Base-by-base conservation (phyloP, 2,329 filamentous ascomycete genomes). In the Nemania abortiva region DNA sequence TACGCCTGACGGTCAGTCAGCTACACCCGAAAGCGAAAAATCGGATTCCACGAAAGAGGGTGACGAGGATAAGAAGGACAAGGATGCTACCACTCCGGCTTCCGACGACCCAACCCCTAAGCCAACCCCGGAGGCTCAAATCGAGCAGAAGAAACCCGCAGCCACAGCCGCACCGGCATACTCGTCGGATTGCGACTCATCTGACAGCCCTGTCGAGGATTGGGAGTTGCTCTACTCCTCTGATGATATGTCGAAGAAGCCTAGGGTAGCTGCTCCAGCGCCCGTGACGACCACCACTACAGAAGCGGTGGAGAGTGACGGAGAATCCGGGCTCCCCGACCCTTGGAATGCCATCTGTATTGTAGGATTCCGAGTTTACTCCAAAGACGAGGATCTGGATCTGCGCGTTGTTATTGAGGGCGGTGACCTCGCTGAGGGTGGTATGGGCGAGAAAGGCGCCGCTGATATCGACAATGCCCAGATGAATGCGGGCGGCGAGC, bases 171-270 rank as follows among this genome's bases (percentile, higher is more conserved):
- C 73, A 10, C 73, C 74, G 31, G 59, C 69, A 57, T 82, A 83
- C 66, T 82, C 83, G 0, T 86, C 85, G 0, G 85, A 85, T 6
- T 84, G 84, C 39, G 85, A 89, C 63, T 88, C 87, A 0, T 89
- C 87, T 0, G 88, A 89, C 53, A 88, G 86, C 6, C 88, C 88
- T 0, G 82, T 90, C 1, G 83, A 85, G 42, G 88, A 90, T 69
- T 89, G 85, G 82, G 87, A 90, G 72, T 82, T 85, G 71, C 81
- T 89, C 31, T 89, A 89, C 76, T 87, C 85, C 67, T 85, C 83
- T 59, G 88, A 90, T 70, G 87, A 90, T 73, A 84, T 87, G 77
- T 82, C 84, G 0, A 83, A 84, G 64, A 86, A 86, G 76, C 86
- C 84, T 4, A 82, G 84, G 18, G 75, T 81, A 50, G 76, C 79